These are phyloP conservation scores for Graphilbum fragrans DNA, from an alignment of 2,329 filamentous ascomycete genomes.

Conservation along the genomic window DNA sequence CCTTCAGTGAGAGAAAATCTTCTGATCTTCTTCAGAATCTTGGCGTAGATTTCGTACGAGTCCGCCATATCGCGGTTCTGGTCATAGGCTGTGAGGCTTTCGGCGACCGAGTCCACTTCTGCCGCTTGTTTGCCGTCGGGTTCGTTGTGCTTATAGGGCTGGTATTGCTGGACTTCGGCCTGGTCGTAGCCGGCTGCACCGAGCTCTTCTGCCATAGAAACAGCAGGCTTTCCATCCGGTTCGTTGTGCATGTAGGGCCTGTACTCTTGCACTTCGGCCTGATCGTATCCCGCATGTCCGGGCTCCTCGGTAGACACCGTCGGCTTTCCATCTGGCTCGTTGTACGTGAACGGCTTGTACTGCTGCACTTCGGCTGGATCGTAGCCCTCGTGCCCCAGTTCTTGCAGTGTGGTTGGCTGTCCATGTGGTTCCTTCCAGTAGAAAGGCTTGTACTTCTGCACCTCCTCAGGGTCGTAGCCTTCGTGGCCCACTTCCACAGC, in stretches of 20 bases:
- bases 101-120: conserved; percentile 18
- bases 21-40: conserved; percentile 9
- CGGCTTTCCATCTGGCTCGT: conserved; percentile 11
- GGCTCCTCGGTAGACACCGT: neutral
- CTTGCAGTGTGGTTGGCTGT: conserved; percentile 4
- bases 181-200: conserved; percentile 5
- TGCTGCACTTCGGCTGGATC: conserved; percentile 7
- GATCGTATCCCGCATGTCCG: conserved; percentile 20
- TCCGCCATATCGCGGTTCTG: conserved; percentile 6
- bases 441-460: conserved; percentile 17
- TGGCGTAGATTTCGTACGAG: conserved; percentile 19
- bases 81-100: conserved; percentile 26
- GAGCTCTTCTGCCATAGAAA: conserved; percentile 8
- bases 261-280: conserved; percentile 23
- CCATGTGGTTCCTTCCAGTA: conserved; percentile 21
- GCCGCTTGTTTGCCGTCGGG: conserved; percentile 8
- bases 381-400: conserved; percentile 15
- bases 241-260: conserved; percentile 22
- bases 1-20: neutral
- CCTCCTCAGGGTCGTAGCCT: conserved; percentile 7
- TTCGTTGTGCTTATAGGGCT: conserved; percentile 12
- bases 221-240: conserved; percentile 13
- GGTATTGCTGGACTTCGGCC: conserved; percentile 16
- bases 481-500: neutral
- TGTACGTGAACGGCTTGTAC: conserved; percentile 12